Evolutionary conservation across 768 basidiomycete species (phyloP).

Genomic region (Lactarius pseudohatsudake): DNA sequence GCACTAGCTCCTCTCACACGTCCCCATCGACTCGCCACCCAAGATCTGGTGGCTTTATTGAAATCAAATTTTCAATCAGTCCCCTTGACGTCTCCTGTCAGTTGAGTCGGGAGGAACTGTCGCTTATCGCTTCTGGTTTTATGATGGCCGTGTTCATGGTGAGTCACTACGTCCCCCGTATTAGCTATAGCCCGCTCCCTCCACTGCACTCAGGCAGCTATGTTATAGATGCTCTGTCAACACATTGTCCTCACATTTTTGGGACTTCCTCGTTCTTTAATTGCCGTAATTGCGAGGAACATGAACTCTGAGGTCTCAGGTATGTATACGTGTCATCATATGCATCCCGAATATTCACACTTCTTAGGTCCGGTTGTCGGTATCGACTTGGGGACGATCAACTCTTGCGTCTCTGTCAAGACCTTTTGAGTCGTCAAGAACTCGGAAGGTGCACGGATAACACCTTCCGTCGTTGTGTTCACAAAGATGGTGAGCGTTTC

Average conservation of each 20-base stretch:
- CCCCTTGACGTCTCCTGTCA: neutral
- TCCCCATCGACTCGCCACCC: slow-evolving; percentile 2
- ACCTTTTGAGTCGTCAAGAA: slow-evolving; percentile 95
- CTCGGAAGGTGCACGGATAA: slow-evolving; percentile 95
- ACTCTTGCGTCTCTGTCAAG: slow-evolving; percentile 88
- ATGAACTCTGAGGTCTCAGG: slow-evolving; percentile 93
- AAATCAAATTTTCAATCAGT: neutral
- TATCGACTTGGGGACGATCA: slow-evolving; percentile 95
- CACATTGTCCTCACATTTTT: slow-evolving; percentile 23
- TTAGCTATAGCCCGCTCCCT: slow-evolving; percentile 66
- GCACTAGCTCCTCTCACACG: neutral
- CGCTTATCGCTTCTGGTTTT: slow-evolving; percentile 14
- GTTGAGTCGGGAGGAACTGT: slow-evolving; percentile 18
- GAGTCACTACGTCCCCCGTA: slow-evolving; percentile 47
- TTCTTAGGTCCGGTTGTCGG: slow-evolving; percentile 80
- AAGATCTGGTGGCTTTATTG: neutral
- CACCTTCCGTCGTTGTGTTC: slow-evolving; percentile 98
- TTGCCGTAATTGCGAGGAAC: slow-evolving; percentile 82
- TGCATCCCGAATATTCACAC: slow-evolving; percentile 4
- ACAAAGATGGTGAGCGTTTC: slow-evolving; percentile 95
- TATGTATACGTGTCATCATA: slow-evolving; percentile 37
- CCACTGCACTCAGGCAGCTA: slow-evolving; percentile 60
- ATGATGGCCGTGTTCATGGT: slow-evolving; percentile 29
- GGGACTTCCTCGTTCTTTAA: slow-evolving; percentile 67
- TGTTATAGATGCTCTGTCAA: slow-evolving; percentile 36